phyloP scores from a whole-genome alignment of 2,329 filamentous ascomycete species.

The Colletotrichum lini region DNA sequence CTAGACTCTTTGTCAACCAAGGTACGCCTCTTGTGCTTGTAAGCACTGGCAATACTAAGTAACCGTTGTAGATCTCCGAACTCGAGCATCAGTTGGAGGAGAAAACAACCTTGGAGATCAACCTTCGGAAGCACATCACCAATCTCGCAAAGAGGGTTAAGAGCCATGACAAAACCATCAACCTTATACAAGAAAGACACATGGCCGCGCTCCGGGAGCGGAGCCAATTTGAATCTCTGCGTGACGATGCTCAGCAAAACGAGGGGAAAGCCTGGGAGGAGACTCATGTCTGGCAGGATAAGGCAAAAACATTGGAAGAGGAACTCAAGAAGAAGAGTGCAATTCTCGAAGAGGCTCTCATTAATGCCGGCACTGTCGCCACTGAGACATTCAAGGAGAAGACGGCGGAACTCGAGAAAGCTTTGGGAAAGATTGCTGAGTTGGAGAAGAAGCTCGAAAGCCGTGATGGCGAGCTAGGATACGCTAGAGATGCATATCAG shows the following conservation, averaged over 20 bases:
- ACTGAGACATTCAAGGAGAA: constrained; percentile 53
- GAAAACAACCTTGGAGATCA: constrained; percentile 46
- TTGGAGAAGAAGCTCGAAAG: constrained; percentile 56
- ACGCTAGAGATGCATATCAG: constrained; percentile 72
- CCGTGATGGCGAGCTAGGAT: constrained; percentile 66
- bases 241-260: constrained; percentile 57
- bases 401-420: constrained; percentile 57
- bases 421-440: constrained; percentile 54
- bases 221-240: constrained; percentile 62
- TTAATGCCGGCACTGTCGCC: constrained; percentile 40
- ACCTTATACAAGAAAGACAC: constrained; percentile 61
- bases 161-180: constrained; percentile 61
- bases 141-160: constrained; percentile 55
- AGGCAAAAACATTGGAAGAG: constrained; percentile 56
- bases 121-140: constrained; percentile 40
- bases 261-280: constrained; percentile 54
- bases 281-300: constrained; percentile 53
- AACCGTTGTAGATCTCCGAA: constrained; percentile 51
- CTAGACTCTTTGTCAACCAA: constrained; percentile 57
- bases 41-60: constrained; percentile 3
- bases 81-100: constrained; percentile 54
- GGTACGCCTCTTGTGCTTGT: constrained; percentile 47
- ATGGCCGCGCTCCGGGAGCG: constrained; percentile 68
- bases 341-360: constrained; percentile 54
- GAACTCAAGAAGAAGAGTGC: constrained; percentile 54